Evolutionary conservation across 2,329 filamentous ascomycete genomes (phyloP), one percentile per base, ranked within the genome.

Genomic region (Tolypocladium endophyticum): DNA sequence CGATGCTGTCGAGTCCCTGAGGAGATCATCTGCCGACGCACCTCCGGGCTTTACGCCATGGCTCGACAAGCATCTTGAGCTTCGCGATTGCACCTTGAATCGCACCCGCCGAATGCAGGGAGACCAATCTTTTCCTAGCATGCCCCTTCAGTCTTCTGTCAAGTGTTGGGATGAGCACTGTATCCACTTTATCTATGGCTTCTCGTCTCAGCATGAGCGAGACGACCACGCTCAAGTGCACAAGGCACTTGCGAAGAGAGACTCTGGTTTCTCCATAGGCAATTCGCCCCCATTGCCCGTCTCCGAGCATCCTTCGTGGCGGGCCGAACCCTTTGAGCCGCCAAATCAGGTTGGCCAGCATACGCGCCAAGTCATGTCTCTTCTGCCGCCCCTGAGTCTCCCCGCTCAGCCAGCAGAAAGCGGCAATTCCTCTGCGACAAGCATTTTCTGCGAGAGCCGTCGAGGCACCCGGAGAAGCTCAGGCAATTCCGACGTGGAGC

Each of bases 111-210:
- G 56, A 47, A 43, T 52, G 20, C 59, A 55, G 58, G 55, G 60
- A 38, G 38, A 57, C 55, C n/a, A 52, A 39, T 52, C 25, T 53
- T 12, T 58, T 55, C 35, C 53, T 23, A 56, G 55, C 33, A 56
- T 58, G 50, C 56, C 54, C 55, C 55, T 58, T 63, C 16, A 30
- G 56, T 68, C 66, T 36, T 66, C 79, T 14, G 79, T 79, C 69
- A 84, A 82, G 68, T 85, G 82, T 69, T 78, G 74, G 70, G 74
- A 84, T 62, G 78, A 83, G 58, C 74, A 74, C 59, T 85, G 82
- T 65, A 70, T 81, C 61, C 78, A 82, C 68, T 85, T 83, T 68
- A 78, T 85, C 43, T 85, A 85, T 63, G 82, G 82, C 36, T 84
- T 84, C 66, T 66, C 73, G 41, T 78, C 75, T 60, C 73, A 72